Evolutionary conservation across 2,329 filamentous ascomycete genomes (phyloP).

Genomic region (Clarireedia homoeocarpa): DNA sequence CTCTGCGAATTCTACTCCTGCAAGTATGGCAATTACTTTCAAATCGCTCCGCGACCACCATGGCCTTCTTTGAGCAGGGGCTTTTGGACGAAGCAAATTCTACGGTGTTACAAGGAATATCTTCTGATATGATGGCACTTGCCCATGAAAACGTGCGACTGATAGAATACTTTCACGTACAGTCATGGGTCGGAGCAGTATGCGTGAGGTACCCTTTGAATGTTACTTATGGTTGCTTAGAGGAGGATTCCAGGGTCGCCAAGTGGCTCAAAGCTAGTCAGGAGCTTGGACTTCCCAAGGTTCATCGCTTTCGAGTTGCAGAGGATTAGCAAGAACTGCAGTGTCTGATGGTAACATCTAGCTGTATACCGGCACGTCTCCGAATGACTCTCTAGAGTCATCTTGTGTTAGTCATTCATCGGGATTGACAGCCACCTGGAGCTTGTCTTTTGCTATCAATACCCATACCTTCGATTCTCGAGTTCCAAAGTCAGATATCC

Average conservation of each 20-base stretch:
- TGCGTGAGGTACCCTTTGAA: conserved; percentile 12
- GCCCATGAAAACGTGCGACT: conserved; percentile 7
- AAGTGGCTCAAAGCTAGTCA: background rate
- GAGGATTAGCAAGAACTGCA: background rate
- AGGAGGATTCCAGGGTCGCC: conserved; percentile 8
- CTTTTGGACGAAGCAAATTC: conserved; percentile 5
- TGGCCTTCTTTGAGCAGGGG: background rate
- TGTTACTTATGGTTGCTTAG: conserved; percentile 12
- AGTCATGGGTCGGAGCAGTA: conserved; percentile 5
- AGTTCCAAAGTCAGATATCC: too few relatives aligned
- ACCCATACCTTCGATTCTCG: too few relatives aligned
- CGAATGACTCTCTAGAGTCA: background rate
- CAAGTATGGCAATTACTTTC: conserved; percentile 7
- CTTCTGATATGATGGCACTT: conserved; percentile 8
- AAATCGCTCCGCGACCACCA: background rate
- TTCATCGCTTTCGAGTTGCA: background rate
- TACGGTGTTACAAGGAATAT: conserved; percentile 9
- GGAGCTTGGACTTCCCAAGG: background rate
- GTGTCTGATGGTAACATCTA: background rate
- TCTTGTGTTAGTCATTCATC: background rate
- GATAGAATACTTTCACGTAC: conserved; percentile 9
- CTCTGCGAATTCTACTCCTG: conserved; percentile 12
- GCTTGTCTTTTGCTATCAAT: too few relatives aligned
- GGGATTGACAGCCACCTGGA: too few relatives aligned
- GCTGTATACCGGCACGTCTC: background rate